phyloP scores from a whole-genome alignment of 2,329 filamentous ascomycete genomes.

The Claviceps capensis region DNA sequence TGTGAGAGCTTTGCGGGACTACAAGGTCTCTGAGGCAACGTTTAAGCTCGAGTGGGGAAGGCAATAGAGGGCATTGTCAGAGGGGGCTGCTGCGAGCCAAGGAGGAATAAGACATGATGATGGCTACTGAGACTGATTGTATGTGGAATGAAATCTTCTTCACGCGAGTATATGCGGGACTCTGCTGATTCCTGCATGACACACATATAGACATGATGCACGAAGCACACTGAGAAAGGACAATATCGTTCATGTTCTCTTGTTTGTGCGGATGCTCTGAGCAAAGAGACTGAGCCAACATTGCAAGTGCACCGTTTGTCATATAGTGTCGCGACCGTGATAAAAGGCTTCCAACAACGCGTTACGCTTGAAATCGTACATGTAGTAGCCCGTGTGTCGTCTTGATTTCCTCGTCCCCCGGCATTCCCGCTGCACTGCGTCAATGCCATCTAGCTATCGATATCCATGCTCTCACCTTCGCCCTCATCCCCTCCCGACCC shows the following conservation, averaged over 20 bases:
- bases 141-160: no score
- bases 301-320: neutral
- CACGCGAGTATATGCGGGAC: no score
- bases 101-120: no score
- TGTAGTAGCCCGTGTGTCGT: constrained; percentile 15
- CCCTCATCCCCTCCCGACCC: constrained; percentile 27
- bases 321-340: neutral
- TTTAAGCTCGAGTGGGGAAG: constrained; percentile 74
- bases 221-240: neutral
- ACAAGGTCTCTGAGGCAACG: constrained; percentile 60
- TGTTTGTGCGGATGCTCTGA: no score
- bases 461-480: constrained; percentile 20
- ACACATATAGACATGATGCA: neutral
- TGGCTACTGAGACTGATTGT: no score
- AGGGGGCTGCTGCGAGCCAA: neutral
- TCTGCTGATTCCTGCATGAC: neutral
- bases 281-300: neutral
- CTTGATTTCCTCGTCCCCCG: neutral
- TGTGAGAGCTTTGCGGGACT: constrained; percentile 54
- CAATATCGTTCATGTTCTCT: neutral
- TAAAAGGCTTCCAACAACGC: constrained; percentile 9
- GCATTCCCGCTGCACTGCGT: neutral
- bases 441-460: constrained; percentile 18
- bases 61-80: constrained; percentile 27
- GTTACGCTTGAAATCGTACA: constrained; percentile 19